Base-by-base conservation (phyloP, 2,329 filamentous ascomycete species). In the Colletotrichum spinosum region DNA sequence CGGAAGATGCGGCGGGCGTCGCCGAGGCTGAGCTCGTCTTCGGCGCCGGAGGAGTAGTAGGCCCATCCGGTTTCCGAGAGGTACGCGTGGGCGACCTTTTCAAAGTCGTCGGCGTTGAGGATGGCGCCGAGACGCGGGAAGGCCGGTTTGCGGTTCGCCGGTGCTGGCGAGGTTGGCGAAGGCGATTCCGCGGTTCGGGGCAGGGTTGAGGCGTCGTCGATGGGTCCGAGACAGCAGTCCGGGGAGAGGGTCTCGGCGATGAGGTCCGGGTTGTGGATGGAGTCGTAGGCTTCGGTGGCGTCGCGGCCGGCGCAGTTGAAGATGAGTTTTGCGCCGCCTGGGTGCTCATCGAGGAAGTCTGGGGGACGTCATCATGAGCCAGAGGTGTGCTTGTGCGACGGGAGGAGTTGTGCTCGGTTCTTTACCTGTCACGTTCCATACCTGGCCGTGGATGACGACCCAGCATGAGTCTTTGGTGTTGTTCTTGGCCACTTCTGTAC, bases 1-100 rank as follows among this genome's bases (percentile, higher is more conserved):
- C 86, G 85, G 77, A 93, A 97, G 34, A 91, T 90, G 34, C 82
- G 77, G 72, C 89, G 91, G 80, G 97, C 97, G 76, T 90, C 85
- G 15, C 77, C 76, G 75, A 97, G 96, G 68, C 90, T 90, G 69
- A 86, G 76, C 42, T 92, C 82, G 76, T 97, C 93, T 75, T 97
- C 93, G 59, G 86, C 83, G 1, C 91, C 92, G 1, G 92, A 96
- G 78, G 86, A 94, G 80, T 97, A 97, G 79, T 97, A 97, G 52
- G 92, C 65, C 65, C 65, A 67, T 42, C 60, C 55, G 6, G 52
- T 58, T 8, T 39, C 37, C 15, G 72, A 60, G 3, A 78, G 68
- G 39, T 74, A 68, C 11, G 63, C 63, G 49, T 75, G 62, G 3
- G 78, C 78, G 3, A 76, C 71, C n/a, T 69, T 62, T 53, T 79